Percentiles rank a stretch among this genome's conserved stretches.
These are phyloP conservation scores for Boletellus ananas DNA, from an alignment of 768 basidiomycete species.

Conservation along the genomic window DNA sequence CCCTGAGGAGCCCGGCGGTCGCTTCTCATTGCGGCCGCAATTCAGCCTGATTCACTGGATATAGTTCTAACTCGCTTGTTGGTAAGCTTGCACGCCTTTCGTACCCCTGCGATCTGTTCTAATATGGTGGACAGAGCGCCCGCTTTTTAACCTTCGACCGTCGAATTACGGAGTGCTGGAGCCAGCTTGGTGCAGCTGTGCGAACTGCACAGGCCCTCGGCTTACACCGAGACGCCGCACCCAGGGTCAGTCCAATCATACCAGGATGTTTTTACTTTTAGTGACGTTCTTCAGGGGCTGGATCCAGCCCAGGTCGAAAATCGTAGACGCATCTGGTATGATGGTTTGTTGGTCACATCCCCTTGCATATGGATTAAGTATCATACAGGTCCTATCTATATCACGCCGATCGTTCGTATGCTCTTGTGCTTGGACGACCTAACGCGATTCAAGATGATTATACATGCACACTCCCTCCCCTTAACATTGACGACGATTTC, in stretches of 20 bases:
- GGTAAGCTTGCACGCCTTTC: slow-evolving; percentile 32
- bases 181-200: slow-evolving; percentile 89
- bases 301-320: slow-evolving; percentile 80
- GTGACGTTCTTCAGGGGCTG: slow-evolving; percentile 48
- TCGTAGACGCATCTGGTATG: slow-evolving; percentile 81
- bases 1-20: slow-evolving; percentile 67
- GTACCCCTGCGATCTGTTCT: not conserved
- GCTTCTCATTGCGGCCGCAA: slow-evolving; percentile 86
- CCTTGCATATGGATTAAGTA: slow-evolving; percentile 2
- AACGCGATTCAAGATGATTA: slow-evolving; percentile 88
- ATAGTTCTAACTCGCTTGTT: slow-evolving; percentile 89
- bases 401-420: slow-evolving; percentile 91
- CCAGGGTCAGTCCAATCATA: slow-evolving; percentile 53
- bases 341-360: slow-evolving; percentile 1
- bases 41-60: slow-evolving; percentile 89
- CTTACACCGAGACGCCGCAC: slow-evolving; percentile 83
- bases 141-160: slow-evolving; percentile 69
- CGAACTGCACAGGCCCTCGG: slow-evolving; percentile 92
- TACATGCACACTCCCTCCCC: slow-evolving; percentile 74
- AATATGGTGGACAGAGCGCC: slow-evolving; percentile 50
- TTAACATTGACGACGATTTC: slow-evolving; percentile 66
- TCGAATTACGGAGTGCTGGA: slow-evolving; percentile 94
- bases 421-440: slow-evolving; percentile 86
- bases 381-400: slow-evolving; percentile 76
- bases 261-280: not conserved